Conservation (phyloP, 2,329 filamentous ascomycete species). For the Phyllosticta paracitricarpa region DNA sequence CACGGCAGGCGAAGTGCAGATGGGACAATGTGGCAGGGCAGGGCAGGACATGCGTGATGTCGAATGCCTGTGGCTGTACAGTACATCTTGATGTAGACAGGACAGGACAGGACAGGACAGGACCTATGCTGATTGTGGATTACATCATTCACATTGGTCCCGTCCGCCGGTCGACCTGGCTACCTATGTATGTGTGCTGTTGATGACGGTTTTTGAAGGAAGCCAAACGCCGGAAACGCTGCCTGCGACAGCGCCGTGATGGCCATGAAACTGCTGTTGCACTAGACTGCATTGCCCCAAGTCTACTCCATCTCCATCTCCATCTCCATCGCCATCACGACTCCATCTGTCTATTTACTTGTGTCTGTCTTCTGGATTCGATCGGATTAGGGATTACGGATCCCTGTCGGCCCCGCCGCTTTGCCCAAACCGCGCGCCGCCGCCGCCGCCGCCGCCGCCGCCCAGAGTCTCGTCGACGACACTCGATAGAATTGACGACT, state of each 20-base stretch:
- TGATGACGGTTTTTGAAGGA: background rate
- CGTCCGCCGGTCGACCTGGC: background rate
- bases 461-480: constrained; percentile 5
- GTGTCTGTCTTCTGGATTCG: background rate
- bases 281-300: background rate
- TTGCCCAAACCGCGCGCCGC: constrained; percentile 9
- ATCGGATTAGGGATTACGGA: constrained; percentile 2
- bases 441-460: constrained; percentile 4
- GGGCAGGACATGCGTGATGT: background rate
- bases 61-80: background rate
- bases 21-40: background rate
- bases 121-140: background rate
- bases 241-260: background rate
- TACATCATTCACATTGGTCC: background rate
- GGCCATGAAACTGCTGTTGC: background rate
- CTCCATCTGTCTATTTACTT: too few relatives aligned
- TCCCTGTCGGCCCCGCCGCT: background rate
- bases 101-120: too few relatives aligned
- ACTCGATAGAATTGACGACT: constrained; percentile 10
- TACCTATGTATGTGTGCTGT: too few relatives aligned
- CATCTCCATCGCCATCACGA: too few relatives aligned
- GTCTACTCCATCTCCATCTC: background rate
- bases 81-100: too few relatives aligned
- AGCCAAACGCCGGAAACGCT: background rate
- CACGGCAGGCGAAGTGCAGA: background rate